phyloP scores from a whole-genome alignment of 2,329 filamentous ascomycete species.

The Didymella keratinophila region DNA sequence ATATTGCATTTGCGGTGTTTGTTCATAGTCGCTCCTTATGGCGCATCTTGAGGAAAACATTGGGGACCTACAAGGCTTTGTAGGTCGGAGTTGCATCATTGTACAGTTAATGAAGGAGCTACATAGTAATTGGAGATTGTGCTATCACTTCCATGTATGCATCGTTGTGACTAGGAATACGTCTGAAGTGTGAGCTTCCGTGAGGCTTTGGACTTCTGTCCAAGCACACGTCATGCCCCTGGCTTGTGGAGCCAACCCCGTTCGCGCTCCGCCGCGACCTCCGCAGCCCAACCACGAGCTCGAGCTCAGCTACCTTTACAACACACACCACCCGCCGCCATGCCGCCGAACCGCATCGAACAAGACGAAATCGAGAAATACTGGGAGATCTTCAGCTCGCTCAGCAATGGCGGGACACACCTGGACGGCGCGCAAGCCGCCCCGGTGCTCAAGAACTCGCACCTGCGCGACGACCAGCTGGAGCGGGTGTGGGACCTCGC shows the following conservation, averaged over 20 bases:
- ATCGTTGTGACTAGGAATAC: too few relatives aligned
- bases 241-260: slow-evolving; percentile 4
- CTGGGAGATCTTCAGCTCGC: slow-evolving; percentile 79
- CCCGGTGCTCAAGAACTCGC: slow-evolving; percentile 75
- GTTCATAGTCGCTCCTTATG: slow-evolving; percentile 19
- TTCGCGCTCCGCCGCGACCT: slow-evolving; percentile 5
- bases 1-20: slow-evolving; percentile 30
- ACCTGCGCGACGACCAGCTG: slow-evolving; percentile 81
- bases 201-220: too few relatives aligned
- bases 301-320: background rate
- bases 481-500: slow-evolving; percentile 97
- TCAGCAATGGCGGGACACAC: slow-evolving; percentile 69
- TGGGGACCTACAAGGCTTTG: slow-evolving; percentile 8
- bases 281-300: slow-evolving; percentile 7
- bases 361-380: slow-evolving; percentile 79
- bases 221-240: slow-evolving; percentile 11
- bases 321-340: slow-evolving; percentile 22
- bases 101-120: slow-evolving; percentile 12
- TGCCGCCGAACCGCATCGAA: slow-evolving; percentile 66
- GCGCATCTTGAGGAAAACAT: slow-evolving; percentile 17
- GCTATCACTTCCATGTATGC: background rate
- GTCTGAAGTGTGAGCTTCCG: too few relatives aligned
- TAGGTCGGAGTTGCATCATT: slow-evolving; percentile 10
- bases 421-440: slow-evolving; percentile 75
- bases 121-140: slow-evolving; percentile 17